These are phyloP conservation scores for Cadophora sp. DNA, from an alignment of 2,329 filamentous ascomycete species.

Conservation along the genomic window DNA sequence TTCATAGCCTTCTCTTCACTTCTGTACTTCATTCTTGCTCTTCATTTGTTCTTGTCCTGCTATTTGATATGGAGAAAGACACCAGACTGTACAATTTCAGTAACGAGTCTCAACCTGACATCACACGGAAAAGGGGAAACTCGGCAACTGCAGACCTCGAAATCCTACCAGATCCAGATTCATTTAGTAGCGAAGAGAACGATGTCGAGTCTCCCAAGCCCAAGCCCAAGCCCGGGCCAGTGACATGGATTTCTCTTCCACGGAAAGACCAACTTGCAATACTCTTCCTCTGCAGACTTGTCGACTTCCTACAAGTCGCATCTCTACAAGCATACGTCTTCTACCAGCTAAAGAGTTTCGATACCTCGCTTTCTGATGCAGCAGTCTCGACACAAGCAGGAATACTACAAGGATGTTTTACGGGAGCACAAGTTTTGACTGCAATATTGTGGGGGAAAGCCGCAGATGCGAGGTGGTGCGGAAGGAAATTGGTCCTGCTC, in stretches of 20 bases:
- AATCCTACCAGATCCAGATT: too few relatives aligned
- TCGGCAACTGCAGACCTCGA: too few relatives aligned
- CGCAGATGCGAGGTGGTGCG: constrained; percentile 60
- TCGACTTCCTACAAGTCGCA: constrained; percentile 76
- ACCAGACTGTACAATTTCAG: too few relatives aligned
- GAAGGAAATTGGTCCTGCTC: constrained; percentile 64
- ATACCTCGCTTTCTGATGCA: constrained; percentile 43
- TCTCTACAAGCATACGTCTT: constrained; percentile 72
- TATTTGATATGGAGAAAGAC: too few relatives aligned
- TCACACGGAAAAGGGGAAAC: too few relatives aligned
- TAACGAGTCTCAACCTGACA: too few relatives aligned
- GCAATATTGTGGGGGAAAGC: constrained; percentile 72
- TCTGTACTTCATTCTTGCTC: too few relatives aligned
- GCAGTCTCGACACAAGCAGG: constrained; percentile 69
- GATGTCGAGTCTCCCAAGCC: background rate
- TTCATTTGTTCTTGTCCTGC: too few relatives aligned
- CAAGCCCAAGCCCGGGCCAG: constrained; percentile 45
- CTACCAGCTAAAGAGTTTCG: constrained; percentile 72
- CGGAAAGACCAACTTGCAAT: constrained; percentile 74
- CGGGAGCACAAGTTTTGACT: constrained; percentile 70
- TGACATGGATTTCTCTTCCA: constrained; percentile 74
- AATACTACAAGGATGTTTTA: constrained; percentile 68
- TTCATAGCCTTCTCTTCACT: too few relatives aligned
- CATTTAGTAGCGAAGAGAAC: too few relatives aligned
- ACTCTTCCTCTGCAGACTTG: constrained; percentile 72